Evolutionary conservation across 2,329 filamentous ascomycete genomes (phyloP), one percentile per base, ranked within the genome.

Genomic region (Diplodia scrobiculata): DNA sequence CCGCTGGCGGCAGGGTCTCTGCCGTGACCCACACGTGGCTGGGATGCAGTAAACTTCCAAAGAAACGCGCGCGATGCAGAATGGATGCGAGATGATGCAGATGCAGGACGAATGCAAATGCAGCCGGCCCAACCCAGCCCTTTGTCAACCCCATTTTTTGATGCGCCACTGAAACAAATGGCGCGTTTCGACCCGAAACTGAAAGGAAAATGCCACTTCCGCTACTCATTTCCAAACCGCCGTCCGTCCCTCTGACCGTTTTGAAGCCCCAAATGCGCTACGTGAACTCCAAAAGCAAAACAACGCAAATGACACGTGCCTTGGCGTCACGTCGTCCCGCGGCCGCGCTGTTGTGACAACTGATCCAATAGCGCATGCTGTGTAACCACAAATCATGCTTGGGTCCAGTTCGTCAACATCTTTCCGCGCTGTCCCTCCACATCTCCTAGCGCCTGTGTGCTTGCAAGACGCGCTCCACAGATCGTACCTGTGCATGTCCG

Each of bases 161-260:
- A 62, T 62, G 58, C 58, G 45, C 45, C 58, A 19, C 45, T 62
- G 58, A 62, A 62, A 62, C 58, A 62, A 62, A 62, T 62, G 41
- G 50, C 58, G 58, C 58, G 45, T 62, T 34, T 62, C 58, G 45
- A 50, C 48, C 58, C 41, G 45, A 62, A 50, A 62, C 58, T 62
- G 58, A 62, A 62, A 47, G 45, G 27, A 34, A 48, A 60, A 59
- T 17, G 21, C 45, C 58, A 36, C 48, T 62, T 62, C 58, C 58
- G 45, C 58, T 62, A 62, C 58, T 62, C 58, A 62, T 50, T 62
- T 32, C 45, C 45, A 50, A 62, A 62, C 58, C 58, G 27, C 45
- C 58, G 29, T 10, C 45, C 41, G 34, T 36, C 58, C 54, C 38
- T 29, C 54, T 47, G 38, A 32, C 38, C 58, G 10, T 50, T 50